These are phyloP conservation scores for Raddia distichophylla DNA, from an alignment of 176 grass and related monocot species.

Conservation along the genomic window DNA sequence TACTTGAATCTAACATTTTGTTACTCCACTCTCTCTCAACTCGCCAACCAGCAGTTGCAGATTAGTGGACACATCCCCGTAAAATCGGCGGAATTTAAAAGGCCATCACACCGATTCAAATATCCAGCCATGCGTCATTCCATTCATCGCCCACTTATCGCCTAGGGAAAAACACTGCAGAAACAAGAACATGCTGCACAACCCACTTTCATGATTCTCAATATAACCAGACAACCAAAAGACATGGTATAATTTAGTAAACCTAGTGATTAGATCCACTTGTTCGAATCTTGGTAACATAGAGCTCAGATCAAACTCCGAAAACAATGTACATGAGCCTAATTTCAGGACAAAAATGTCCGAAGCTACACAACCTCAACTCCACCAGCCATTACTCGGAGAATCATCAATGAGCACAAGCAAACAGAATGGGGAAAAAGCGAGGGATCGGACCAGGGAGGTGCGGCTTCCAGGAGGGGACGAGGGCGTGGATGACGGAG, in stretches of 20 bases:
- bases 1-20: neutral
- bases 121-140: neutral
- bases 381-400: neutral
- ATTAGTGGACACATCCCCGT: neutral
- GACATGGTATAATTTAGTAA: too few species aligned
- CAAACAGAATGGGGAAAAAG: neutral
- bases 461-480: conserved; percentile 74
- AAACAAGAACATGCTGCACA: too few species aligned
- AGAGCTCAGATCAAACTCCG: neutral
- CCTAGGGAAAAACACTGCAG: too few species aligned
- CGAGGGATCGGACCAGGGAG: conserved; percentile 47
- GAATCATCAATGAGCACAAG: neutral
- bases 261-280: too few species aligned
- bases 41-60: neutral
- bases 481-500: conserved; percentile 69
- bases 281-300: too few species aligned
- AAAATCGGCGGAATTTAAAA: too few species aligned
- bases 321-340: neutral
- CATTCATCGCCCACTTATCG: too few species aligned
- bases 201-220: too few species aligned
- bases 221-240: too few species aligned
- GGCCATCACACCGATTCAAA: neutral
- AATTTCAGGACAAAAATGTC: neutral
- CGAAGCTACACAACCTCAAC: neutral
- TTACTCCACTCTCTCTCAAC: conserved; percentile 7